Evolutionary conservation across 805 yeast genomes (phyloP), one percentile per base, ranked within the genome.

Genomic region (Zygotorulaspora danielsina): DNA sequence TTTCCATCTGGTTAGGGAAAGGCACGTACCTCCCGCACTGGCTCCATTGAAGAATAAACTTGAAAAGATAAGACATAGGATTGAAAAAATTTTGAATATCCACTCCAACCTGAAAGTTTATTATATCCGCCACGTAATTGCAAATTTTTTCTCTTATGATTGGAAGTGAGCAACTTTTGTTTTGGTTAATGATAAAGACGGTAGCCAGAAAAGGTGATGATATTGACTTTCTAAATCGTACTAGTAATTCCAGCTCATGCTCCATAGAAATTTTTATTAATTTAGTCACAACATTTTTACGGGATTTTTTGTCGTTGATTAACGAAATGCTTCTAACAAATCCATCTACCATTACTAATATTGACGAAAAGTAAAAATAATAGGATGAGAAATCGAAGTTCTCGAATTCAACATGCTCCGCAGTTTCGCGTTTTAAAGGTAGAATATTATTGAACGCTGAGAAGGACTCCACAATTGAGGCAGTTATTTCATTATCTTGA

Each of bases 361-460:
- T 46, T 3, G 64, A 57, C 2, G 62, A 53, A 30, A 59, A 59
- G 40, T 52, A 55, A 36, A 54, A 57, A 35, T 49, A 60, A 41
- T 47, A 60, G 4, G 62, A 51, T 13, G 66, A 59, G 70, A 89
- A 93, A 36, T 85, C 90, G 21, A 84, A 85, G 32, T 79, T 80
- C 56, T 90, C 98, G 57, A 84, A 93, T 56, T 89, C 96, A 7
- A 90, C 88, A 59, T 90, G 98, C 43, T 77, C 81, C 5, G 73
- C 69, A 3, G 78, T 76, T 54, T 87, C 96, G 43, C 97, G 71
- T 45, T 71, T 74, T 51, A 86, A 65, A 0, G 84, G 79, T 1
- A 93, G 84, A 32, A 78, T 71, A 3, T 42, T 51, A 34, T 49
- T 55, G 34, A 60, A 60, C 21, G 53, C 55, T 4, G 55, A 40